Evolutionary conservation across 495 filamentous ascomycete genomes (phyloP), one percentile per base, ranked within the genome.

Genomic region (Penicillium cosmopolitanum): DNA sequence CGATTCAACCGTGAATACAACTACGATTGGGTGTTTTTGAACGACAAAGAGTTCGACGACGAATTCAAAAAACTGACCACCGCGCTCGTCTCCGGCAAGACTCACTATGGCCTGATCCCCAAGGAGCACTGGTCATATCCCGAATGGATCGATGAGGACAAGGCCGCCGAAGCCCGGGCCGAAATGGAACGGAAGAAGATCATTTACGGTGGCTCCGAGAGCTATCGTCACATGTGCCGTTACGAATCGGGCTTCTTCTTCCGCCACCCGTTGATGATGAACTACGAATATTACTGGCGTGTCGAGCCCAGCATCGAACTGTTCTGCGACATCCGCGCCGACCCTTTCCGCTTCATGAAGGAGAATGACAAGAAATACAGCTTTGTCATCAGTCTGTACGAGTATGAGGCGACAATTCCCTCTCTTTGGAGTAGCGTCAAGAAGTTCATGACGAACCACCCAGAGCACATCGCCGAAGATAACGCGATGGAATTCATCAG

Each of bases 21-120:
- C 78, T 98, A 98, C 73, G 95, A 98, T 69, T 98, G 95, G 95
- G 96, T 98, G 28, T 98, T 98, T 79, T 74, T 98, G 62, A 98
- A 98, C 73, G 95, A 98, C 70, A 84, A 92, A 69, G 89, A 91
- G 2, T 98, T 98, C 66, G 90, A 96, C 65, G 88, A 90, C 1
- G 84, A 85, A 11, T 98, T 98, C 79, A 98, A 91, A 76, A 93
- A 90, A 67, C 83, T 98, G 56, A 98, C 95, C 15, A 87, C 85
- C 11, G 85, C 91, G 5, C 81, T 98, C 35, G 88, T 92, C n/a
- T 97, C 93, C 15, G 95, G 95, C 25, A 93, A 83, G 56, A 91
- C 95, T 16, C 83, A 90, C 72, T 98, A 97, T 73, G 96, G 93
- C 63, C 76, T 86, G 65, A 95, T 96, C 51, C 83, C 90, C 15